Conservation (phyloP, 2,329 filamentous ascomycete species). For the Blumeria hordei region DNA sequence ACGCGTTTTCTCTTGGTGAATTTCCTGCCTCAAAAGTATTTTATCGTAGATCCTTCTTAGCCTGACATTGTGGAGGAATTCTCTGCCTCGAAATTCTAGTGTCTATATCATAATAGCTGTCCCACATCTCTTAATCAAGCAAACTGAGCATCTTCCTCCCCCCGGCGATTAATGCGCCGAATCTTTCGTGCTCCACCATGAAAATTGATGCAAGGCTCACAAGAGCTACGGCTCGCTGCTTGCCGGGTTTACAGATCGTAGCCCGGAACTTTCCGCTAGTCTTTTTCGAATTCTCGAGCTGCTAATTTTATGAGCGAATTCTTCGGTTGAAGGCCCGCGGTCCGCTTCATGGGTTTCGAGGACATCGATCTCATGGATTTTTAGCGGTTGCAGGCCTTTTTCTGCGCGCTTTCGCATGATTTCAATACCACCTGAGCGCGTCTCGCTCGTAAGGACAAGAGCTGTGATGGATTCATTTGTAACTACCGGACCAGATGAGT, state of each 20-base stretch:
- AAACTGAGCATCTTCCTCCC: too few relatives aligned
- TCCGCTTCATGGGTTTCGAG: conserved; percentile 40
- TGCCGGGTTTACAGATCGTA: not conserved
- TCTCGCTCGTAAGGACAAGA: conserved; percentile 73
- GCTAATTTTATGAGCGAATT: conserved; percentile 69
- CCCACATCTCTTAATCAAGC: too few relatives aligned
- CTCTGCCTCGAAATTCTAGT: too few relatives aligned
- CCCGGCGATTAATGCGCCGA: too few relatives aligned
- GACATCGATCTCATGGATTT: conserved; percentile 76
- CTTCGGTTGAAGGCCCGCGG: conserved; percentile 22
- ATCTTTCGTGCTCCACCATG: too few relatives aligned
- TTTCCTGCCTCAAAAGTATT: too few relatives aligned
- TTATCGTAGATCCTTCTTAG: too few relatives aligned
- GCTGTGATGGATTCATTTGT: conserved; percentile 56
- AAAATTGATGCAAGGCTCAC: too few relatives aligned
- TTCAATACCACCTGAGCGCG: conserved; percentile 54
- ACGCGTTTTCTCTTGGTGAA: too few relatives aligned
- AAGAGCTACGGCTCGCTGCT: too few relatives aligned
- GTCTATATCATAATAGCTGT: too few relatives aligned
- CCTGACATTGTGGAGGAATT: too few relatives aligned
- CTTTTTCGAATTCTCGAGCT: conserved; percentile 59
- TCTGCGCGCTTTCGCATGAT: conserved; percentile 65
- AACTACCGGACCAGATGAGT: conserved; percentile 77
- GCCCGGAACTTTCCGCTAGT: conserved; percentile 9
- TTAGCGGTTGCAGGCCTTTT: conserved; percentile 50